phyloP scores from a whole-genome alignment of 1,139 yeast species.

The Saccharomyces hybrid region DNA sequence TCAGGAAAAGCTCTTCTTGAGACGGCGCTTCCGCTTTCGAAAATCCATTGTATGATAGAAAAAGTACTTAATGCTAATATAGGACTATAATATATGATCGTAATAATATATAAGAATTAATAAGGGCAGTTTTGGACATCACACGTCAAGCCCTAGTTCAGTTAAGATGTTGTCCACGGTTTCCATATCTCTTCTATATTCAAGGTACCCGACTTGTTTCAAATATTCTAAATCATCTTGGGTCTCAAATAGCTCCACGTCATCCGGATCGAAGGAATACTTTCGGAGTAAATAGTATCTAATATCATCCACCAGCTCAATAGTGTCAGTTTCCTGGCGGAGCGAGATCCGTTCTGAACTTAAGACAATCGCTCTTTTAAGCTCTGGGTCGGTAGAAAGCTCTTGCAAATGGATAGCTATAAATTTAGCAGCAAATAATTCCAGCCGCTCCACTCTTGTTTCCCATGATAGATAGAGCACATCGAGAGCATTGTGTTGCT shows the following conservation, averaged over 20 bases:
- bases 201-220: slow-evolving; percentile 13
- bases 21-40: too few species aligned
- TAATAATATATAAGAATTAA: not conserved
- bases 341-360: slow-evolving; percentile 52
- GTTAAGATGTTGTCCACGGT: slow-evolving; percentile 13
- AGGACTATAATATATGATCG: not conserved
- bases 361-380: slow-evolving; percentile 36
- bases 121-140: not conserved
- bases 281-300: slow-evolving; percentile 47
- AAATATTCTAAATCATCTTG: slow-evolving; percentile 13
- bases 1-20: too few species aligned
- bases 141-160: slow-evolving; percentile 15
- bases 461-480: slow-evolving; percentile 62
- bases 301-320: slow-evolving; percentile 71
- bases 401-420: slow-evolving; percentile 45
- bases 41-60: too few species aligned
- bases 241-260: slow-evolving; percentile 16
- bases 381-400: slow-evolving; percentile 35
- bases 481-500: slow-evolving; percentile 42
- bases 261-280: slow-evolving; percentile 33
- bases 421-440: slow-evolving; percentile 51
- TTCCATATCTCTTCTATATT: slow-evolving; percentile 17
- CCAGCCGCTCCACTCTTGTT: slow-evolving; percentile 56
- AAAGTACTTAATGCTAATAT: not conserved
- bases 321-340: slow-evolving; percentile 70